A percentile compares a stretch with the other conserved stretches of the same genome.
Evolutionary conservation across 768 basidiomycete species (phyloP).

Genomic region (Hygrocybe coccinea): DNA sequence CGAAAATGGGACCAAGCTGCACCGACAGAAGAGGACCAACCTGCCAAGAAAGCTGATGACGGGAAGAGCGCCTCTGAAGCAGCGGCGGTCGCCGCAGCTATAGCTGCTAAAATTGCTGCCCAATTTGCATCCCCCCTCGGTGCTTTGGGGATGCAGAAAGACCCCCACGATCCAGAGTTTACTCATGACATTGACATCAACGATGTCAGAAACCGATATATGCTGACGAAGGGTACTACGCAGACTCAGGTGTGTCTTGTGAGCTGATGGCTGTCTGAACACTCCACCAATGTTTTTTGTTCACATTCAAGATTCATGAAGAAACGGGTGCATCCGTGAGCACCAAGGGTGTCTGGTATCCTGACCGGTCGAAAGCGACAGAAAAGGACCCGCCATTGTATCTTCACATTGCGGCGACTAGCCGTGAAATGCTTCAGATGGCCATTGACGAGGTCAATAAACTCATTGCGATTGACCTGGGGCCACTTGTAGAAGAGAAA

Average conservation of each 20-base stretch:
- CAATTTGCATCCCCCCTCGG: slow-evolving; percentile 56
- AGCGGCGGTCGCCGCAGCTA: slow-evolving; percentile 68
- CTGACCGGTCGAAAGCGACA: slow-evolving; percentile 84
- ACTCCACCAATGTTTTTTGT: background rate
- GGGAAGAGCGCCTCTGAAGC: slow-evolving; percentile 62
- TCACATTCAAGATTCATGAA: slow-evolving; percentile 64
- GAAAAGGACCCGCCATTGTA: slow-evolving; percentile 92
- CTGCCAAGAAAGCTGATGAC: slow-evolving; percentile 42
- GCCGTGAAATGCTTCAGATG: slow-evolving; percentile 57
- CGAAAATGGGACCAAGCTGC: slow-evolving; percentile 80
- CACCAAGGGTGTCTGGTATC: slow-evolving; percentile 95
- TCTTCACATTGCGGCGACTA: slow-evolving; percentile 81
- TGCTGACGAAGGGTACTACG: slow-evolving; percentile 89
- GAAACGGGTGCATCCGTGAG: slow-evolving; percentile 90
- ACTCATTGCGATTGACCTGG: slow-evolving; percentile 67
- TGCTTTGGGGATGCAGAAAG: slow-evolving; percentile 46
- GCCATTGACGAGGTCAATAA: slow-evolving; percentile 74
- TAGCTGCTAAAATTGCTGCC: slow-evolving; percentile 93
- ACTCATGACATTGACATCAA: slow-evolving; percentile 95
- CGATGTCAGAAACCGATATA: slow-evolving; percentile 89
- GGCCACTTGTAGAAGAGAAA: slow-evolving; percentile 77
- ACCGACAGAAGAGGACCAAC: slow-evolving; percentile 37
- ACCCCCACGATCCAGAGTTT: slow-evolving; percentile 74
- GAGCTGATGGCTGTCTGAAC: background rate
- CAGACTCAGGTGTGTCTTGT: slow-evolving; percentile 71